Evolutionary conservation across 352 stramenopile genomes (phyloP), one percentile per base, ranked within the genome.

Genomic region (Pythium aquatile): DNA sequence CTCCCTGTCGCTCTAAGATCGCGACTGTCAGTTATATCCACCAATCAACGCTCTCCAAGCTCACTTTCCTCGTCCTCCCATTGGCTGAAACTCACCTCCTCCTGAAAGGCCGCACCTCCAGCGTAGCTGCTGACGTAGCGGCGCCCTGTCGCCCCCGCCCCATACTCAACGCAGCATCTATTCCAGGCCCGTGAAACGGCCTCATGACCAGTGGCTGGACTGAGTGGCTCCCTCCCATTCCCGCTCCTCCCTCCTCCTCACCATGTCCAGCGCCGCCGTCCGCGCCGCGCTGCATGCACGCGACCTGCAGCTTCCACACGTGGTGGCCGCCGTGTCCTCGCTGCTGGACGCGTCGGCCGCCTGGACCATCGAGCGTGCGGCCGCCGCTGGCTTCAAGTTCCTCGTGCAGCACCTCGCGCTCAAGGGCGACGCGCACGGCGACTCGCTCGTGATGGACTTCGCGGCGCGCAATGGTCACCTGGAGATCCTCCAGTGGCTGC

Each of bases 401-500:
- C 72, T 91, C 33, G 79, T 91, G 60, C 76, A 89, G 71, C 79
- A 89, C 51, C 60, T 91, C 55, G 82, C 82, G 42, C 66, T 84
- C 11, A 61, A 68, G 20, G 42, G 62, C 7, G 44, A 51, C 6
- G 5, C 44, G 58, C 42, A 63, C 40, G 66, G 58, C 63, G 66
- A 69, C 14, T 77, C 75, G 74, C 72, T 90, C 16, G 79, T 88
- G 32, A 90, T 91, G 80, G 83, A 90, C 58, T 91, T 90, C 58
- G 83, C 83, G 17, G 80, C 80, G 10, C 65, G 72, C 63, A 87
- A 85, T 53, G 83, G 80, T 32, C 78, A 91, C 58, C 44, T 90
- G 17, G 82, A 90, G 67, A 91, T 91, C 62, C 77, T 94, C 24
- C 69, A 87, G 66, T 88, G 81, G 81, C 71, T 90, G 5, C 70